phyloP scores from a whole-genome alignment of 75 land plant genomes.

The Isoetes taiwanensis region DNA sequence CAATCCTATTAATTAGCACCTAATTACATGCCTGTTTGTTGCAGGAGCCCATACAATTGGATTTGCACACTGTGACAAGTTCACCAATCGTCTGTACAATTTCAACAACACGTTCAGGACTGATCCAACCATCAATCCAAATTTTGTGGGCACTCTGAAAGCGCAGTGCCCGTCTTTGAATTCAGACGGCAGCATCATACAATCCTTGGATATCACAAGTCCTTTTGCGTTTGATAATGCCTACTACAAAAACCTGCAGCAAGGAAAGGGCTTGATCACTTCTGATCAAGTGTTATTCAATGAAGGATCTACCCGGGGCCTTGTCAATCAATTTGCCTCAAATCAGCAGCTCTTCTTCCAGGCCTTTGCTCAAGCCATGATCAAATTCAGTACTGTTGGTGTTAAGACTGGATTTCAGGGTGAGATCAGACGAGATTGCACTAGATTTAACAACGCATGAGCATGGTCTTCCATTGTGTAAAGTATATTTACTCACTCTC shows the following conservation, averaged over 20 bases:
- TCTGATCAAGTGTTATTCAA: not conserved
- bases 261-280: not conserved
- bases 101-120: constrained; percentile 18
- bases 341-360: not conserved
- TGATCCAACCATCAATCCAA: constrained; percentile 40
- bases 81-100: constrained; percentile 36
- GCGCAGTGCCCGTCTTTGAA: not conserved
- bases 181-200: not conserved
- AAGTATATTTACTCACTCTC: too few relatives aligned
- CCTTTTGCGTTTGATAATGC: not conserved
- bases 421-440: not conserved
- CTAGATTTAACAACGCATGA: not conserved
- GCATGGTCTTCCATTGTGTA: too few relatives aligned
- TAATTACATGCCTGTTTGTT: too few relatives aligned
- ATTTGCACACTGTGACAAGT: constrained; percentile 26
- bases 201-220: not conserved
- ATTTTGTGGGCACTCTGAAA: constrained; percentile 16
- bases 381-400: not conserved
- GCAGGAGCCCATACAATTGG: constrained; percentile 48
- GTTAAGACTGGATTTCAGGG: not conserved
- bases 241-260: not conserved
- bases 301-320: not conserved
- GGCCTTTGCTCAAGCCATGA: not conserved
- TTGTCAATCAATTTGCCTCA: not conserved
- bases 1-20: too few relatives aligned